Conservation (phyloP, 2,329 filamentous ascomycete genomes). For the Pestalotiopsis sp. region DNA sequence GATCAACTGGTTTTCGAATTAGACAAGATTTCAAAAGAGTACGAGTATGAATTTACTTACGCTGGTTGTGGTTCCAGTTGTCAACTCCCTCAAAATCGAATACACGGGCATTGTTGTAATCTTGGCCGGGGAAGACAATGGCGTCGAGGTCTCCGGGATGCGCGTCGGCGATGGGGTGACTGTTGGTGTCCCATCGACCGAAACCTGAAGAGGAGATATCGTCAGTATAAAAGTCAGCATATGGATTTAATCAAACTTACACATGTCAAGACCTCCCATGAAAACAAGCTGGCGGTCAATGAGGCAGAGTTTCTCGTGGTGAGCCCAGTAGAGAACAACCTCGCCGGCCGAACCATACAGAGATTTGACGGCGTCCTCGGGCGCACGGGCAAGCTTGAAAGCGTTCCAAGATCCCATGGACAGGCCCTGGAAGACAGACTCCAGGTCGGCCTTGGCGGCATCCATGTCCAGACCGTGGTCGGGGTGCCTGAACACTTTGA, state of each 20-base stretch:
- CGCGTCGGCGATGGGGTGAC: conserved; percentile 80
- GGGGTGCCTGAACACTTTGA: conserved; percentile 86
- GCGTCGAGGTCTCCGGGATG: conserved; percentile 77
- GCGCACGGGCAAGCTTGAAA: conserved; percentile 65
- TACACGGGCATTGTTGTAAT: conserved; percentile 88
- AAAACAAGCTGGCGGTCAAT: conserved; percentile 81
- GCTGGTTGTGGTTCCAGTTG: conserved; percentile 83
- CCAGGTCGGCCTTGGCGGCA: conserved; percentile 68
- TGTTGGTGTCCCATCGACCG: conserved; percentile 21
- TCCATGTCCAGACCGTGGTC: conserved; percentile 80
- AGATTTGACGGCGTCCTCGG: conserved; percentile 73
- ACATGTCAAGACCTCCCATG: conserved; percentile 90
- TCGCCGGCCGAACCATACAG: conserved; percentile 83
- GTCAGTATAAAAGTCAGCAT: neutral
- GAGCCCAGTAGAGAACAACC: conserved; percentile 88
- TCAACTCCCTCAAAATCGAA: conserved; percentile 79
- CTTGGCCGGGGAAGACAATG: conserved; percentile 85
- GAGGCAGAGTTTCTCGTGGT: conserved; percentile 89
- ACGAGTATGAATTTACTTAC: conserved; percentile 33
- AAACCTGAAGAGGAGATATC: neutral
- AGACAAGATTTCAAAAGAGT: conserved; percentile 3
- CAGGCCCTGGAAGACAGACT: conserved; percentile 57
- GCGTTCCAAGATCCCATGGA: conserved; percentile 31
- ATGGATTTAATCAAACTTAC: conserved; percentile 37
- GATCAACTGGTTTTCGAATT: conserved; percentile 60